Evolutionary conservation across 1,284 basidiomycete species (phyloP).

Genomic region (Ustilago curta): DNA sequence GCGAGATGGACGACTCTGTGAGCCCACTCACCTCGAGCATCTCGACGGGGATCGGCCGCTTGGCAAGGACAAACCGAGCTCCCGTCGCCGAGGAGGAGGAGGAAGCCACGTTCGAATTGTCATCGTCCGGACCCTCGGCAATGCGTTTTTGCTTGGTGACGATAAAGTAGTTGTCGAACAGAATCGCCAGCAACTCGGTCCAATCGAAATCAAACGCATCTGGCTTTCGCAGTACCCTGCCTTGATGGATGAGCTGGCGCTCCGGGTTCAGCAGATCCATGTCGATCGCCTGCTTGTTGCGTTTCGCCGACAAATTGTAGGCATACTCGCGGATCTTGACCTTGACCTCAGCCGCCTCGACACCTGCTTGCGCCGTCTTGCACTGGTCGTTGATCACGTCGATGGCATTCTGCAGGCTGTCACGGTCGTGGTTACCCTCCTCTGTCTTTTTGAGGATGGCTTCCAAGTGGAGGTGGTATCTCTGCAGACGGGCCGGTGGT

Average conservation of each 20-base stretch:
- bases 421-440: constrained; percentile 53
- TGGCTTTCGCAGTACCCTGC: constrained; percentile 61
- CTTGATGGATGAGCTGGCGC: constrained; percentile 62
- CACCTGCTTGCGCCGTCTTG: constrained; percentile 61
- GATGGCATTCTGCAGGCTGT: constrained; percentile 57
- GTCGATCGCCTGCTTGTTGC: constrained; percentile 54
- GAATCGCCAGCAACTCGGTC: constrained; percentile 63
- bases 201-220: constrained; percentile 67
- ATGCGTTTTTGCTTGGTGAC: constrained; percentile 60
- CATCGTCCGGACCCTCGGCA: constrained; percentile 37
- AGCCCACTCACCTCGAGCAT: constrained; percentile 63
- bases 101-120: constrained; percentile 23
- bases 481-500: constrained; percentile 87
- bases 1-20: constrained; percentile 56
- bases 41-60: constrained; percentile 65
- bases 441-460: constrained; percentile 76
- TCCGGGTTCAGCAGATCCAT: constrained; percentile 62
- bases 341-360: constrained; percentile 62
- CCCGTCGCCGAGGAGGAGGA: constrained; percentile 26
- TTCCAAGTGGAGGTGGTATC: constrained; percentile 87
- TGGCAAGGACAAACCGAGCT: constrained; percentile 55
- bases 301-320: constrained; percentile 57
- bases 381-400: constrained; percentile 67
- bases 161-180: constrained; percentile 67
- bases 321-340: constrained; percentile 64